Evolutionary conservation across 768 basidiomycete genomes (phyloP).

Genomic region (Rhizopogon sp.): DNA sequence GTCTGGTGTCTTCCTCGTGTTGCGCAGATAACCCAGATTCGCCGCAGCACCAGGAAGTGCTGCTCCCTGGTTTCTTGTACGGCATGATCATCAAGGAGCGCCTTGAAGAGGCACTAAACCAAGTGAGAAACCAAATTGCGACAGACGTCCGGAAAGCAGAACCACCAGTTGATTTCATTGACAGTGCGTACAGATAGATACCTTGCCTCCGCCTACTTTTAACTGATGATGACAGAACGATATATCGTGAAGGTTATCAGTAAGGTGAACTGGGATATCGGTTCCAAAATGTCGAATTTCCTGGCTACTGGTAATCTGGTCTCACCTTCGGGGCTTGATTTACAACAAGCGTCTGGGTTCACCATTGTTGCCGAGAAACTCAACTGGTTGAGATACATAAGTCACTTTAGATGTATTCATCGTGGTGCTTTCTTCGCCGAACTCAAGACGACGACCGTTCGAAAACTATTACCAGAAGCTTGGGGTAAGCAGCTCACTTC

Average conservation of each 20-base stretch:
- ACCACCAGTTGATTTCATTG: slow-evolving; percentile 77
- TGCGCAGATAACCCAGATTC: slow-evolving; percentile 97
- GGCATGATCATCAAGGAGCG: slow-evolving; percentile 98
- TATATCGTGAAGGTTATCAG: slow-evolving; percentile 75
- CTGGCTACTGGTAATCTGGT: slow-evolving; percentile 95
- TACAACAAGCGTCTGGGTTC: slow-evolving; percentile 98
- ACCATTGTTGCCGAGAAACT: slow-evolving; percentile 98
- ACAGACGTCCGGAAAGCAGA: slow-evolving; percentile 74
- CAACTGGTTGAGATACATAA: slow-evolving; percentile 97
- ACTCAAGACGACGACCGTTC: slow-evolving; percentile 95
- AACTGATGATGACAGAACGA: slow-evolving; percentile 44
- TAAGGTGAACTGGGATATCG: slow-evolving; percentile 89
- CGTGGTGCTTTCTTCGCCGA: slow-evolving; percentile 99
- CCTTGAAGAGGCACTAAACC: slow-evolving; percentile 82
- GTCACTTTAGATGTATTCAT: slow-evolving; percentile 96
- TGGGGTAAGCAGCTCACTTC: slow-evolving; percentile 63
- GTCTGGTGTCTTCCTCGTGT: slow-evolving; percentile 84
- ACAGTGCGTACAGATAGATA: slow-evolving; percentile 50
- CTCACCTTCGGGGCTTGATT: slow-evolving; percentile 91
- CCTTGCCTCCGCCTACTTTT: slow-evolving; percentile 1
- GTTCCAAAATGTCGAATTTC: slow-evolving; percentile 86
- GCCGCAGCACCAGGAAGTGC: slow-evolving; percentile 96
- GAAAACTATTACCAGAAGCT: slow-evolving; percentile 93
- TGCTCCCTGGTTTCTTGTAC: slow-evolving; percentile 89
- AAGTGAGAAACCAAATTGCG: slow-evolving; percentile 62